Evolutionary conservation across 2,329 filamentous ascomycete species (phyloP).

Genomic region (Diaporthe amygdali): DNA sequence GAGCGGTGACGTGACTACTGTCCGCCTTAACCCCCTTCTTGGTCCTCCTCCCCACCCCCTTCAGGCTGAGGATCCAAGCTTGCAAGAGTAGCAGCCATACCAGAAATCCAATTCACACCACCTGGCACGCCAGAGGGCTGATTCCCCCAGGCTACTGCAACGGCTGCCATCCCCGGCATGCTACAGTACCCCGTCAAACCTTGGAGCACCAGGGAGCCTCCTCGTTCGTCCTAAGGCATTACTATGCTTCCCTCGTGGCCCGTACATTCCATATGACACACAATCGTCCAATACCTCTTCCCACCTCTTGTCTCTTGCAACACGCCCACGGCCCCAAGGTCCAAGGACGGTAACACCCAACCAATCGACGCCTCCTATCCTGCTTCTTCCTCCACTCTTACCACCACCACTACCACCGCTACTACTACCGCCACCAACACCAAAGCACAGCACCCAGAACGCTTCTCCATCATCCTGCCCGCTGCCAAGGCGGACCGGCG

Average conservation of each 20-base stretch:
- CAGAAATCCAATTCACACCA: slow-evolving; percentile 5
- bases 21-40: not conserved
- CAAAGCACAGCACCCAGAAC: not conserved
- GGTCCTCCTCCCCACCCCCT: not conserved
- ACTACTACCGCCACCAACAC: not conserved
- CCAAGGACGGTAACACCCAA: not conserved
- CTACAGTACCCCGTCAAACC: slow-evolving; percentile 8
- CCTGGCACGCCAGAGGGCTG: slow-evolving; percentile 11
- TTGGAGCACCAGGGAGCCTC: slow-evolving; percentile 6
- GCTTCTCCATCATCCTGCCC: not conserved
- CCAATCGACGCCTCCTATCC: slow-evolving; percentile 3
- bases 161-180: slow-evolving; percentile 18
- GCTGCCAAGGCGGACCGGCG: slow-evolving; percentile 1
- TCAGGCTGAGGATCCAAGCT: not conserved
- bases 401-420: not conserved
- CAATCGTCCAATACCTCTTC: slow-evolving; percentile 17
- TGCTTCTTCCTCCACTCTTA: slow-evolving; percentile 10
- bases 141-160: slow-evolving; percentile 20
- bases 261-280: not conserved
- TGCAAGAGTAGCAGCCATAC: not conserved
- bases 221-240: not conserved
- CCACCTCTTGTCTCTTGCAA: slow-evolving; percentile 4
- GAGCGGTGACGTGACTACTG: slow-evolving; percentile 6
- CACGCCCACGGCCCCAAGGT: not conserved
- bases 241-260: slow-evolving; percentile 13